Conservation (phyloP, 2,329 filamentous ascomycete genomes). For the Tolypocladium nubicola region DNA sequence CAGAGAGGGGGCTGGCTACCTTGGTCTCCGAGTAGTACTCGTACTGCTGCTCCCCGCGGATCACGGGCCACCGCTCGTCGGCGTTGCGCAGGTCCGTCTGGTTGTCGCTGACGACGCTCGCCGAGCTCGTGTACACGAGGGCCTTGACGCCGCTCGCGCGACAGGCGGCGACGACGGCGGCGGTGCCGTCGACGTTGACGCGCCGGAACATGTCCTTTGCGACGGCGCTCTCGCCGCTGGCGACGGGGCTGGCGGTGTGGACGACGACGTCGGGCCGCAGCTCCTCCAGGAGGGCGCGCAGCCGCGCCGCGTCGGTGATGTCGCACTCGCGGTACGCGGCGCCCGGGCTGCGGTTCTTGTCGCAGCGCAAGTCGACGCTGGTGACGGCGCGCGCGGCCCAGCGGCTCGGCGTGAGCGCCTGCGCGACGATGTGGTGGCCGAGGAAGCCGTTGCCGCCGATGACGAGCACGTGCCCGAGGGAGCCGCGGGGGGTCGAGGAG, state of each 20-base stretch:
- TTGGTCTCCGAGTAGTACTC: conserved; percentile 91
- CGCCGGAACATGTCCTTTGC: conserved; percentile 57
- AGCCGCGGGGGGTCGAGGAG: conserved; percentile 16
- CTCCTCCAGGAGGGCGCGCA: conserved; percentile 53
- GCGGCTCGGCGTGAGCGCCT: conserved; percentile 43
- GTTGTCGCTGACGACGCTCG: conserved; percentile 80
- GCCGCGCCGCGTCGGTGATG: conserved; percentile 55
- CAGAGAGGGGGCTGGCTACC: conserved; percentile 29
- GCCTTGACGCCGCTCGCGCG: conserved; percentile 61
- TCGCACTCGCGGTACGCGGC: conserved; percentile 63
- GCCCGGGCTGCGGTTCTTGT: conserved; percentile 52
- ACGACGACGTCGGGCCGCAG: conserved; percentile 74
- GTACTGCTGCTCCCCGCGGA: conserved; percentile 57
- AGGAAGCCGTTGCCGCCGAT: conserved; percentile 80
- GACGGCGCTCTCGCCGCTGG: conserved; percentile 40
- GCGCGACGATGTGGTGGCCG: conserved; percentile 70
- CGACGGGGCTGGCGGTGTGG: conserved; percentile 72
- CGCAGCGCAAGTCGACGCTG: conserved; percentile 63
- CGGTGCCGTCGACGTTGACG: conserved; percentile 84
- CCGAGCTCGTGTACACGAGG: conserved; percentile 85
- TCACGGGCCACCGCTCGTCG: conserved; percentile 71
- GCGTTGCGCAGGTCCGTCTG: conserved; percentile 69
- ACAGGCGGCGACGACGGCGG: conserved; percentile 64
- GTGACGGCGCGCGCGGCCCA: conserved; percentile 45
- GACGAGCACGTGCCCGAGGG: conserved; percentile 62